Percentiles rank a stretch among this genome's conserved stretches.
Evolutionary conservation across 495 filamentous ascomycete species (phyloP).

Genomic region (Tuber microsphaerosporum): DNA sequence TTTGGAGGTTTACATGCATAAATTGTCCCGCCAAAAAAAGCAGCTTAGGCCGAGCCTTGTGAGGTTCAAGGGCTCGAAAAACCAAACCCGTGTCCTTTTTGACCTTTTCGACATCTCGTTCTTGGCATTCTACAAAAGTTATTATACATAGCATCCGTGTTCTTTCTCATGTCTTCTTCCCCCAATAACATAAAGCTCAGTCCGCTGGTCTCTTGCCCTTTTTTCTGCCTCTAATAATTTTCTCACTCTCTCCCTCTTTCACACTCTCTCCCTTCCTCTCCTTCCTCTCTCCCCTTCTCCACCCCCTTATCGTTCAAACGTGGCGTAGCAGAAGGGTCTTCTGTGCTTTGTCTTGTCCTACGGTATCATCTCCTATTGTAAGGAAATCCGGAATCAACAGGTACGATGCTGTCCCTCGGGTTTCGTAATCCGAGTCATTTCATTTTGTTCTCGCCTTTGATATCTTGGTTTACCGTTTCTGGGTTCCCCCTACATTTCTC

Average conservation of each 20-base stretch:
- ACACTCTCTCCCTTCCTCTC: background rate
- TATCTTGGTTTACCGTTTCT: background rate
- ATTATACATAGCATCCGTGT: background rate
- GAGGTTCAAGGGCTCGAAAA: background rate
- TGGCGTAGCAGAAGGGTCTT: background rate
- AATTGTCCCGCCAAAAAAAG: background rate
- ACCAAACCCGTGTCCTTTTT: constrained; percentile 5
- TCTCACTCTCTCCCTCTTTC: background rate
- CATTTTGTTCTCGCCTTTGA: background rate
- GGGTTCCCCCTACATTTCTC: background rate
- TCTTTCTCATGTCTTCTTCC: background rate
- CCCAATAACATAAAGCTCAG: background rate
- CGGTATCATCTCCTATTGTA: background rate
- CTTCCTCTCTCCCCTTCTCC: background rate
- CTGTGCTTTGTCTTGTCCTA: background rate
- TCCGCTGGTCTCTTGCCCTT: background rate
- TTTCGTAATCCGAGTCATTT: background rate
- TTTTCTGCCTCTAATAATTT: background rate
- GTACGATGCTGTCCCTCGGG: background rate
- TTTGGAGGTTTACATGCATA: background rate
- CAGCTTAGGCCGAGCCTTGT: background rate
- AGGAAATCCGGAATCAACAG: background rate
- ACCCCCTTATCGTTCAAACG: background rate
- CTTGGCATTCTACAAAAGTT: background rate
- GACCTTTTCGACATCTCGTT: background rate